These are phyloP conservation scores for Tulasnella calospora DNA, from an alignment of 768 basidiomycete genomes.

Conservation along the genomic window DNA sequence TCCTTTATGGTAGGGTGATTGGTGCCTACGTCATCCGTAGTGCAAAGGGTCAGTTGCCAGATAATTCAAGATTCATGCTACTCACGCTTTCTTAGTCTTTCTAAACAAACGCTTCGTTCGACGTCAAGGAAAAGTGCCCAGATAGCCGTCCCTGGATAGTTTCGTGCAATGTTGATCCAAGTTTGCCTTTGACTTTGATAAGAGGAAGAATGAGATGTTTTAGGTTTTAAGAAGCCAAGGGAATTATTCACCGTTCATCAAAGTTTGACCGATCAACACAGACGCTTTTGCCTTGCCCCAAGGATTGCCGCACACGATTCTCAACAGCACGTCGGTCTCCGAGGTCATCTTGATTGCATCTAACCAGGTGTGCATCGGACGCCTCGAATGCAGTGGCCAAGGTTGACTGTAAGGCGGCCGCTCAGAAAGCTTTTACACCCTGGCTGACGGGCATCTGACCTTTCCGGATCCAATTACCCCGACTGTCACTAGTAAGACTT, in stretches of 20 bases:
- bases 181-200: slow-evolving; percentile 27
- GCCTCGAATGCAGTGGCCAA: slow-evolving; percentile 67
- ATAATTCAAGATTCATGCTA: not conserved
- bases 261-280: slow-evolving; percentile 79
- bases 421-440: too few species aligned
- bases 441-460: slow-evolving; percentile 37
- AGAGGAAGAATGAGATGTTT: slow-evolving; percentile 28
- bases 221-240: not conserved
- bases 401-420: slow-evolving; percentile 43
- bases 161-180: slow-evolving; percentile 69
- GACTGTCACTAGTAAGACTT: slow-evolving; percentile 63
- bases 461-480: slow-evolving; percentile 74
- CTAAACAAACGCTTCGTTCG: slow-evolving; percentile 60
- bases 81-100: slow-evolving; percentile 55
- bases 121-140: slow-evolving; percentile 67
- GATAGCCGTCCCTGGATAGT: slow-evolving; percentile 56
- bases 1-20: slow-evolving; percentile 69
- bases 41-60: not conserved
- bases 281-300: slow-evolving; percentile 60
- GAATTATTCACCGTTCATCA: slow-evolving; percentile 51
- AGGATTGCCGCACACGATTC: slow-evolving; percentile 47
- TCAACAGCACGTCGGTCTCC: slow-evolving; percentile 66
- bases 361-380: slow-evolving; percentile 55
- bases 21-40: slow-evolving; percentile 46
- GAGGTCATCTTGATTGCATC: slow-evolving; percentile 79